These are phyloP conservation scores for Blumeriella jaapii DNA, from an alignment of 2,329 filamentous ascomycete genomes.

Conservation along the genomic window DNA sequence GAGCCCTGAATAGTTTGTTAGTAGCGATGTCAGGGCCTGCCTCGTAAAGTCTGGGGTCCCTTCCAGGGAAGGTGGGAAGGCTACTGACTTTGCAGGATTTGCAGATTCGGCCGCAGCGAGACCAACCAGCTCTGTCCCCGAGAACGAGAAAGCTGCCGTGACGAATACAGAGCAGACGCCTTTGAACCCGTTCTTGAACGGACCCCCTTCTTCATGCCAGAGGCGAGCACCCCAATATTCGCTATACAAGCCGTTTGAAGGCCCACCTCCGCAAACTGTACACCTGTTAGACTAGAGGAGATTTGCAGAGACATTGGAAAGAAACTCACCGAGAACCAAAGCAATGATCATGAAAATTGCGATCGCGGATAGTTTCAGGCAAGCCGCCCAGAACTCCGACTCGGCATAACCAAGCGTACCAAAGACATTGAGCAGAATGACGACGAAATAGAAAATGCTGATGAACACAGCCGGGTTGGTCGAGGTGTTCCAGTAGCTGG, in stretches of 20 bases:
- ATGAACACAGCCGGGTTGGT: constrained; percentile 58
- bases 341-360: constrained; percentile 68
- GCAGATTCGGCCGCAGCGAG: constrained; percentile 65
- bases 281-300: constrained; percentile 8
- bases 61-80: no score
- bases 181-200: constrained; percentile 72
- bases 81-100: constrained; percentile 61
- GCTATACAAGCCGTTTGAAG: constrained; percentile 55
- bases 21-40: no score
- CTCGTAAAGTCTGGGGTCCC: no score
- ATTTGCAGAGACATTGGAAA: no score
- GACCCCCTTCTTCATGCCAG: constrained; percentile 69
- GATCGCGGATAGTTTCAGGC: constrained; percentile 74
- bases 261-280: constrained; percentile 62
- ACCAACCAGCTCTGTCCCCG: constrained; percentile 63
- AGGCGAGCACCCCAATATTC: constrained; percentile 47
- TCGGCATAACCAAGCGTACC: constrained; percentile 81
- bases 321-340: constrained; percentile 10
- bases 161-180: constrained; percentile 67
- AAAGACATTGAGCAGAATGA: constrained; percentile 74
- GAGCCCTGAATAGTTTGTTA: no score
- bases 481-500: constrained; percentile 62
- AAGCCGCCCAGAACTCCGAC: constrained; percentile 75
- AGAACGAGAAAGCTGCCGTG: constrained; percentile 63
- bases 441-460: constrained; percentile 62